Conservation (phyloP, 2,329 filamentous ascomycete species). For the Epichloe elymi region DNA sequence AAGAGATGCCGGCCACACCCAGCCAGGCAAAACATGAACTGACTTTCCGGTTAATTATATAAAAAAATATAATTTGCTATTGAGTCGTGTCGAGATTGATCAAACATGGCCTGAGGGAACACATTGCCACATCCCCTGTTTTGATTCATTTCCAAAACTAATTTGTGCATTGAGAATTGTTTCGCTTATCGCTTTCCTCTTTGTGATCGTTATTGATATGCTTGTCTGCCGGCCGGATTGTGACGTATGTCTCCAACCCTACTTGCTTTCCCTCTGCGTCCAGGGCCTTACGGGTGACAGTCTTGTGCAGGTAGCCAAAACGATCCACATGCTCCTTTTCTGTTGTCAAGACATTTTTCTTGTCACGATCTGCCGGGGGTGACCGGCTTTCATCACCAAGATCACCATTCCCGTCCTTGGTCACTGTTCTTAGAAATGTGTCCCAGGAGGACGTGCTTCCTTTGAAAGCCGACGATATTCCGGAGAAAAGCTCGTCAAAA, state of each 20-base stretch:
- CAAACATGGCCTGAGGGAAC: not conserved
- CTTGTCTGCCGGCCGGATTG: conserved; percentile 17
- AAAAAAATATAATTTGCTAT: no score
- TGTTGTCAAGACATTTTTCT: conserved; percentile 20
- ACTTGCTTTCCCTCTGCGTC: conserved; percentile 30
- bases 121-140: not conserved
- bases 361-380: conserved; percentile 11
- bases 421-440: conserved; percentile 24
- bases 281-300: conserved; percentile 25
- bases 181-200: not conserved
- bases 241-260: conserved; percentile 23
- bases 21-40: no score
- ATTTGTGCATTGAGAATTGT: conserved; percentile 15
- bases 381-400: conserved; percentile 5
- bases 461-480: conserved; percentile 24
- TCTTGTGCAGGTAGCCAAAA: conserved; percentile 29
- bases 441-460: conserved; percentile 27
- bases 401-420: conserved; percentile 8
- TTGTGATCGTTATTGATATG: conserved; percentile 8
- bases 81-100: no score
- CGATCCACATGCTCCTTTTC: conserved; percentile 30
- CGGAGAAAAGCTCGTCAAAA: conserved; percentile 29
- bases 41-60: no score
- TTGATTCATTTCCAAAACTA: conserved; percentile 28
- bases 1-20: no score